Conservation (phyloP, 2,329 filamentous ascomycete species). For the Pseudocercospora ulei region DNA sequence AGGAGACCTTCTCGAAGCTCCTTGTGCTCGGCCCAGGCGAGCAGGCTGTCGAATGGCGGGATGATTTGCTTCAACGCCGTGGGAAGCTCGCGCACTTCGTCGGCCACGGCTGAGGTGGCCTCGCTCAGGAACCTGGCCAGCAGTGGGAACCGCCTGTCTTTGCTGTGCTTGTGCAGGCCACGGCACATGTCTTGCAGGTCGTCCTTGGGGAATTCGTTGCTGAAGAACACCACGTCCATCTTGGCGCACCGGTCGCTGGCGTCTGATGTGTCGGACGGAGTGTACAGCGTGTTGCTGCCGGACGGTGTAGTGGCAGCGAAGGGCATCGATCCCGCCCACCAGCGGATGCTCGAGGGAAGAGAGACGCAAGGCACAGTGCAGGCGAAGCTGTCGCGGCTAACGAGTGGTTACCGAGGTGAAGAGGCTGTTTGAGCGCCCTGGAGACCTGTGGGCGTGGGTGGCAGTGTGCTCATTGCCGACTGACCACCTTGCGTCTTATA, state of each 20-base stretch:
- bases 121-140: slow-evolving; percentile 40
- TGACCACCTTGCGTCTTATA: not conserved
- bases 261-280: slow-evolving; percentile 8
- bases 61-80: slow-evolving; percentile 28
- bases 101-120: slow-evolving; percentile 35
- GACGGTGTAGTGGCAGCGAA: slow-evolving; percentile 1
- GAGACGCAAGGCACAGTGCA: too few species aligned
- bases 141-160: slow-evolving; percentile 33
- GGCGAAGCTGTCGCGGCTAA: not conserved
- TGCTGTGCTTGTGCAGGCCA: slow-evolving; percentile 37
- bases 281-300: slow-evolving; percentile 7
- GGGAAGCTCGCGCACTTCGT: slow-evolving; percentile 36
- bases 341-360: not conserved
- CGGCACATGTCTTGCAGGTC: slow-evolving; percentile 39
- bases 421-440: not conserved
- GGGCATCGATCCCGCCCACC: slow-evolving; percentile 4
- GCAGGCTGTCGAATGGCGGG: slow-evolving; percentile 36
- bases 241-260: slow-evolving; percentile 6
- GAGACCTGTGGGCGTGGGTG: not conserved
- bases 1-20: slow-evolving; percentile 38
- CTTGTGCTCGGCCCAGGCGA: slow-evolving; percentile 32
- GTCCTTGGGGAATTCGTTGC: slow-evolving; percentile 44
- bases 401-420: slow-evolving; percentile 5
- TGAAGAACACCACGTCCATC: slow-evolving; percentile 38
- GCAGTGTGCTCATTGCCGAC: not conserved